phyloP scores from a whole-genome alignment of 805 yeast species.

The Starmerella scarabaei region DNA sequence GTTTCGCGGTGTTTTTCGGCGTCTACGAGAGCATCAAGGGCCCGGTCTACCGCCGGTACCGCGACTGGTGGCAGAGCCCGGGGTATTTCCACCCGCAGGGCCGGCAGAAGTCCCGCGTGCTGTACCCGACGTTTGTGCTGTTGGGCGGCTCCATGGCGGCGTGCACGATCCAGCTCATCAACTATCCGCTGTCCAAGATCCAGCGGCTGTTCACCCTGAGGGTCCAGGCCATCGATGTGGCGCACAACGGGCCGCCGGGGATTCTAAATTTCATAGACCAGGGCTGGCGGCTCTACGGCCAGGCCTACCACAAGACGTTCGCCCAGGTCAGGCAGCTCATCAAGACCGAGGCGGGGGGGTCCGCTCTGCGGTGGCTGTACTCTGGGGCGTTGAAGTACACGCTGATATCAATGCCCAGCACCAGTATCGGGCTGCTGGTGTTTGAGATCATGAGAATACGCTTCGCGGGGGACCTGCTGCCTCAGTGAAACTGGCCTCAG shows the following conservation, averaged over 20 bases:
- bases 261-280: conserved; percentile 11
- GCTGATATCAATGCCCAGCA: conserved; percentile 68
- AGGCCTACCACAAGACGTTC: conserved; percentile 66
- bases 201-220: conserved; percentile 71
- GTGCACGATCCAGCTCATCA: conserved; percentile 56
- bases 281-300: conserved; percentile 41
- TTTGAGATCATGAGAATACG: conserved; percentile 60
- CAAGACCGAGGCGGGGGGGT: conserved; percentile 39
- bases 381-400: conserved; percentile 67
- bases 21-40: conserved; percentile 71
- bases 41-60: conserved; percentile 24
- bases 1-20: conserved; percentile 73
- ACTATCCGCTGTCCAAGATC: conserved; percentile 67
- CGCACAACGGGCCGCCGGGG: conserved; percentile 20
- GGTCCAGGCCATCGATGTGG: conserved; percentile 65
- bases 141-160: conserved; percentile 86
- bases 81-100: conserved; percentile 22
- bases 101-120: conserved; percentile 30
- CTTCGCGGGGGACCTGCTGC: background rate
- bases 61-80: conserved; percentile 23
- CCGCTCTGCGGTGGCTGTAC: conserved; percentile 58
- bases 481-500: background rate
- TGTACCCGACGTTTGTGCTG: conserved; percentile 57
- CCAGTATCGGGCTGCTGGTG: conserved; percentile 72
- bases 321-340: conserved; percentile 41